Percentiles rank a stretch among this genome's conserved stretches.
These are phyloP conservation scores for Strobilomyces confusus DNA, from an alignment of 768 basidiomycete species.

Conservation along the genomic window DNA sequence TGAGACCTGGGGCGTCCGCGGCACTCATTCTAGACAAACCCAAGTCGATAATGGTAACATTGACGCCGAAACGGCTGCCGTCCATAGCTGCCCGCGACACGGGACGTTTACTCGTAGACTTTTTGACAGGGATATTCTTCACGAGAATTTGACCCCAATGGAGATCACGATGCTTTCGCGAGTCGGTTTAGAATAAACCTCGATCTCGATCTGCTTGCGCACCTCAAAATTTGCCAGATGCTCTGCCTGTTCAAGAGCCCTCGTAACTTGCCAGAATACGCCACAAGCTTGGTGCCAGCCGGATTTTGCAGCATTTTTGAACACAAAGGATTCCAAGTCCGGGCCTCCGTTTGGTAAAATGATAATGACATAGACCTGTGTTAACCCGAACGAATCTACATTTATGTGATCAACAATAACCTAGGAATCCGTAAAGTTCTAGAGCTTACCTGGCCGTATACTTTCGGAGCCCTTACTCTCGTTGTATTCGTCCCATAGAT, in stretches of 20 bases:
- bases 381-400: conserved; percentile 67
- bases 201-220: conserved; percentile 15
- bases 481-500: conserved; percentile 85
- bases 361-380: conserved; percentile 86
- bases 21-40: conserved; percentile 85
- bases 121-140: conserved; percentile 43
- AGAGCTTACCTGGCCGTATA: conserved; percentile 69
- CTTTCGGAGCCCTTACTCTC: conserved; percentile 75
- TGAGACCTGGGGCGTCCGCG: conserved; percentile 41
- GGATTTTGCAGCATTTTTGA: conserved; percentile 48
- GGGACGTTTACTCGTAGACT: conserved; percentile 29
- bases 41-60: conserved; percentile 88
- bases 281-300: conserved; percentile 88
- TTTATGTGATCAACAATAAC: conserved; percentile 7
- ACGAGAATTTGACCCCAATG: conserved; percentile 97
- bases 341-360: conserved; percentile 86
- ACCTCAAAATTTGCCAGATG: conserved; percentile 85
- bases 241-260: conserved; percentile 77
- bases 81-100: conserved; percentile 56
- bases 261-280: conserved; percentile 87
- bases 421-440: not conserved
- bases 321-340: conserved; percentile 84
- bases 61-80: conserved; percentile 58
- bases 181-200: not conserved
- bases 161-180: conserved; percentile 88